phyloP scores from a whole-genome alignment of 108 stramenopile genomes.

The Nannochloropsis salina region DNA sequence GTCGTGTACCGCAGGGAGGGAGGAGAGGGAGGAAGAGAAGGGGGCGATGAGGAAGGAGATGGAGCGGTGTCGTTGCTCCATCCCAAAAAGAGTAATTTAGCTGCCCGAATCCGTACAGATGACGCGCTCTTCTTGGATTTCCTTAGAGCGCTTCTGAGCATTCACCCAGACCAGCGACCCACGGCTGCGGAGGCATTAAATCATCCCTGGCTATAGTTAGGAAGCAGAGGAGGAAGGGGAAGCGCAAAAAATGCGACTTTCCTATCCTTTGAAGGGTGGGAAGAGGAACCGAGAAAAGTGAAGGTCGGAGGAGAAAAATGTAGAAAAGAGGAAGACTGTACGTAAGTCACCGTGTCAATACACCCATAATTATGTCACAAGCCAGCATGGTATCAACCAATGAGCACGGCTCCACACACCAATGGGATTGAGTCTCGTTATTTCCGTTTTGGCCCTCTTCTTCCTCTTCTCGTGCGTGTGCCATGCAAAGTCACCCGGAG shows the following conservation, averaged over 20 bases:
- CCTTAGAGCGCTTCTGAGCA: constrained; percentile 64
- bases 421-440: no score
- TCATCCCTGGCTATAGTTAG: constrained; percentile 70
- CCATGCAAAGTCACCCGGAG: no score
- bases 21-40: neutral
- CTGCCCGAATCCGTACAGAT: constrained; percentile 43
- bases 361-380: no score
- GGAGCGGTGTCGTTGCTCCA: neutral
- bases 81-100: constrained; percentile 36
- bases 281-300: neutral
- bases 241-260: neutral
- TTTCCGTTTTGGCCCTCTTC: no score
- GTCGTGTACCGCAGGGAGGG: constrained; percentile 72
- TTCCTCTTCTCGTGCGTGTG: no score
- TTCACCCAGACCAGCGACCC: constrained; percentile 68
- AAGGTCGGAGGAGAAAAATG: neutral
- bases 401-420: no score
- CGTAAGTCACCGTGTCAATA: no score
- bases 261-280: neutral
- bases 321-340: neutral
- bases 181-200: constrained; percentile 68
- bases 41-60: neutral
- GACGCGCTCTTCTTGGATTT: constrained; percentile 72
- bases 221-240: neutral
- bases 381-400: no score